A percentile compares a stretch with the other conserved stretches of the same genome.
phyloP scores from a whole-genome alignment of 805 yeast genomes.

The Candida peoriensis region DNA sequence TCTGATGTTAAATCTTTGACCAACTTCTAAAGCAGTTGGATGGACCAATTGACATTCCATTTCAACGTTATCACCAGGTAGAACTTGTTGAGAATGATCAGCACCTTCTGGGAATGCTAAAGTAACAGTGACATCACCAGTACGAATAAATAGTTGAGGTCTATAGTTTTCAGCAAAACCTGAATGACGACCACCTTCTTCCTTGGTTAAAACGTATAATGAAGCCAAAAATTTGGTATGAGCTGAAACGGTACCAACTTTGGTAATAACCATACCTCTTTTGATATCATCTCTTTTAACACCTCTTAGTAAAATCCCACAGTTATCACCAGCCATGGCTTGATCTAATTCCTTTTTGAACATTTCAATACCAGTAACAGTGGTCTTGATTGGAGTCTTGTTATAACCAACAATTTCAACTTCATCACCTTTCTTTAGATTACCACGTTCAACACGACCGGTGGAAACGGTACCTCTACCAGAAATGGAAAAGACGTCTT shows the following conservation, averaged over 20 bases:
- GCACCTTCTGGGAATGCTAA: slow-evolving; percentile 82
- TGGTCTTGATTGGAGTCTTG: slow-evolving; percentile 83
- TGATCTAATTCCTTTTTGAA: slow-evolving; percentile 97
- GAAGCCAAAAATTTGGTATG: slow-evolving; percentile 94
- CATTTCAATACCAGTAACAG: slow-evolving; percentile 98
- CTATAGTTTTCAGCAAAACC: slow-evolving; percentile 96
- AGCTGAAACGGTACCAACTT: slow-evolving; percentile 87
- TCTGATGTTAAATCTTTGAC: slow-evolving; percentile 98
- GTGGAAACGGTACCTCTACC: slow-evolving; percentile 99
- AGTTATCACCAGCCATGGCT: slow-evolving; percentile 99
- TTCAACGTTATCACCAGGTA: slow-evolving; percentile 98
- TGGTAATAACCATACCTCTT: slow-evolving; percentile 97
- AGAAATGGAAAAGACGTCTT: slow-evolving; percentile 94
- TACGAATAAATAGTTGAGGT: slow-evolving; percentile 96
- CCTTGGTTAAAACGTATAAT: slow-evolving; percentile 85
- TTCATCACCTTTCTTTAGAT: slow-evolving; percentile 97
- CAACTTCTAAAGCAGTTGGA: slow-evolving; percentile 92
- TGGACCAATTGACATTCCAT: slow-evolving; percentile 85
- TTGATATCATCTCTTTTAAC: slow-evolving; percentile 93
- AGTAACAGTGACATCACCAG: slow-evolving; percentile 90
- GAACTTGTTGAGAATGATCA: slow-evolving; percentile 84
- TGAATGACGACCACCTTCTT: slow-evolving; percentile 99
- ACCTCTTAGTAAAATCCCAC: slow-evolving; percentile 97
- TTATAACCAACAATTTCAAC: slow-evolving; percentile 93
- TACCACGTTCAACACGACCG: slow-evolving; percentile 99